Conservation (phyloP, 768 basidiomycete species). For the Pulveroboletus sp. region DNA sequence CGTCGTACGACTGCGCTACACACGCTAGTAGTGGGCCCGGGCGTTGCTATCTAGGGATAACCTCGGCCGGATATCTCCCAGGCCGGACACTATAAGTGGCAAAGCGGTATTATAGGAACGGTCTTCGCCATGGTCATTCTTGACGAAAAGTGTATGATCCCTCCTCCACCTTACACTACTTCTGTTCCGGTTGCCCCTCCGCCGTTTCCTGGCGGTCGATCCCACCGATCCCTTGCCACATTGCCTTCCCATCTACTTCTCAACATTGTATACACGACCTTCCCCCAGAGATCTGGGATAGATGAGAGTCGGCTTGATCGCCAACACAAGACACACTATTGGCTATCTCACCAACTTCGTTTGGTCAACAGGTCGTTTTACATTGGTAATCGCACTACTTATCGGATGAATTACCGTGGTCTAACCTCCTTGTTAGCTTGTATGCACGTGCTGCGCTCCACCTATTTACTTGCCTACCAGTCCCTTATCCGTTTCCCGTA, state of each 20-base stretch:
- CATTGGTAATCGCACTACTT: constrained; percentile 40
- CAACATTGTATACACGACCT: constrained; percentile 63
- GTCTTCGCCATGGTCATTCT: constrained; percentile 40
- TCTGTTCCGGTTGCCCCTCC: constrained; percentile 28
- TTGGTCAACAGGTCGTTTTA: constrained; percentile 67
- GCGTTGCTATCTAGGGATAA: neutral
- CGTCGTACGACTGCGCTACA: too few relatives aligned
- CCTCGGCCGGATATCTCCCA: neutral
- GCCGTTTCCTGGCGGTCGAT: constrained; percentile 30
- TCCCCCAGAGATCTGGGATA: constrained; percentile 48
- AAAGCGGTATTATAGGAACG: constrained; percentile 1
- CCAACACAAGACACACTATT: constrained; percentile 68
- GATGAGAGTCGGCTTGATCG: constrained; percentile 41
- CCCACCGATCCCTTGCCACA: constrained; percentile 25
- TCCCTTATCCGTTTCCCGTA: constrained; percentile 65
- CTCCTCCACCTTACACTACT: constrained; percentile 38
- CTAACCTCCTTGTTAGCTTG: constrained; percentile 43
- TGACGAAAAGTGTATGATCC: constrained; percentile 40
- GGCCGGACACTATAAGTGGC: neutral
- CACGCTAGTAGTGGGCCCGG: neutral
- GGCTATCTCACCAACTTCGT: constrained; percentile 62
- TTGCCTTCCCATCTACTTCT: constrained; percentile 66
- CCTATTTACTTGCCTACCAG: constrained; percentile 66
- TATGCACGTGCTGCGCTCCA: constrained; percentile 79
- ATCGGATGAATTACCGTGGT: neutral